These are phyloP conservation scores for Hortiboletus rubellus DNA, from an alignment of 1,284 basidiomycete species.

Conservation along the genomic window DNA sequence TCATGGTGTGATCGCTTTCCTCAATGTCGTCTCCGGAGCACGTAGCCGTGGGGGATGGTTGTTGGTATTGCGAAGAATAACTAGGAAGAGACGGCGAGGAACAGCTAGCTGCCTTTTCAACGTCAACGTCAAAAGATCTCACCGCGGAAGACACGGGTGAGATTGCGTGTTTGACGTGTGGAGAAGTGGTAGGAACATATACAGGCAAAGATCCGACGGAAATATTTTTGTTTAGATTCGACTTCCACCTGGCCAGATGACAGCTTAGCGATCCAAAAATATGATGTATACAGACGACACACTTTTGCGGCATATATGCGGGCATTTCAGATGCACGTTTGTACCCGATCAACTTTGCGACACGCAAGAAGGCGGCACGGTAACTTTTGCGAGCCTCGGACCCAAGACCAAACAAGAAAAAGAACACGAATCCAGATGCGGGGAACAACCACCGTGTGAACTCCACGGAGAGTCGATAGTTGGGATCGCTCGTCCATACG, in stretches of 20 bases:
- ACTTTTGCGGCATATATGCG: constrained; percentile 8
- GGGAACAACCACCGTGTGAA: constrained; percentile 42
- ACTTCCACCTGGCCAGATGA: constrained; percentile 10
- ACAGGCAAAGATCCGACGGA: constrained; percentile 24
- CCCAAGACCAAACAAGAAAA: constrained; percentile 45
- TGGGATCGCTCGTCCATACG: constrained; percentile 26
- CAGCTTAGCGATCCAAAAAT: neutral
- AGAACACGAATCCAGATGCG: constrained; percentile 41
- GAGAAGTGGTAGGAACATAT: constrained; percentile 15
- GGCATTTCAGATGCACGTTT: constrained; percentile 7
- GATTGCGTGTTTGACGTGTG: constrained; percentile 1
- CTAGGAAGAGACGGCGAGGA: constrained; percentile 19
- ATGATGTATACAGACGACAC: constrained; percentile 4
- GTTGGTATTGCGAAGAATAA: constrained; percentile 6
- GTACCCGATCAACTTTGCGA: constrained; percentile 19
- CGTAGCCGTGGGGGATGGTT: constrained; percentile 5
- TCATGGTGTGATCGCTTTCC: neutral
- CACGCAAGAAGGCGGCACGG: constrained; percentile 3
- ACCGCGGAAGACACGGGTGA: neutral
- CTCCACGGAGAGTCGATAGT: constrained; percentile 23
- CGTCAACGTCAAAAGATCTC: constrained; percentile 12
- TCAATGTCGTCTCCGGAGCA: constrained; percentile 1
- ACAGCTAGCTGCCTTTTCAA: constrained; percentile 19
- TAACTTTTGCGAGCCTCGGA: constrained; percentile 42
- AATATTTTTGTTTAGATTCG: constrained; percentile 7